Conservation (phyloP, 768 basidiomycete species). For the Gautieria morchelliformis region DNA sequence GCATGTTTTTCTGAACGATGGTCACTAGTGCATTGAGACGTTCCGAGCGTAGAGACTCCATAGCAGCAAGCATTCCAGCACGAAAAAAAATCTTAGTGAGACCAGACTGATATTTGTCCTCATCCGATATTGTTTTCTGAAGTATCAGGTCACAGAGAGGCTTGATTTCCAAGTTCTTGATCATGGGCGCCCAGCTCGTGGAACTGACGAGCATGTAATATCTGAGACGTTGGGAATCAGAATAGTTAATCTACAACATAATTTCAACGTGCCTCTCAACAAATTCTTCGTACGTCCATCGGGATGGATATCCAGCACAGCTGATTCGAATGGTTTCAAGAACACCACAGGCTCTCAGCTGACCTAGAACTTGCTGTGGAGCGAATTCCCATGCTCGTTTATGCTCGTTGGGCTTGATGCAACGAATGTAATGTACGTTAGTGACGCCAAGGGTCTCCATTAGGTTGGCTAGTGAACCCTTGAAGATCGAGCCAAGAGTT, state of each 20-base stretch:
- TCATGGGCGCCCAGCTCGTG: slow-evolving; percentile 78
- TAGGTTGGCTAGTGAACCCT: slow-evolving; percentile 80
- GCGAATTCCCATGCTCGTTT: slow-evolving; percentile 97
- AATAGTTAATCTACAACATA: not conserved
- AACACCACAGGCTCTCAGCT: slow-evolving; percentile 96
- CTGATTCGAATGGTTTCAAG: slow-evolving; percentile 97
- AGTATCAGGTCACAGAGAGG: slow-evolving; percentile 79
- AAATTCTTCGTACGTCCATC: slow-evolving; percentile 98
- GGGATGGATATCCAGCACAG: slow-evolving; percentile 96
- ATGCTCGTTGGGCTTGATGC: slow-evolving; percentile 97
- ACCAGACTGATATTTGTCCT: slow-evolving; percentile 95
- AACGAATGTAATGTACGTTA: slow-evolving; percentile 98
- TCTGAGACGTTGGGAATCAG: slow-evolving; percentile 31
- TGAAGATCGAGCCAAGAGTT: slow-evolving; percentile 97
- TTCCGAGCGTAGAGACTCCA: slow-evolving; percentile 84
- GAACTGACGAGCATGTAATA: slow-evolving; percentile 97
- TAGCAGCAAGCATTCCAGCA: slow-evolving; percentile 94
- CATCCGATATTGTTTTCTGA: slow-evolving; percentile 78
- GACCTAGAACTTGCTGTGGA: slow-evolving; percentile 89
- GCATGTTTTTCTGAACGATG: slow-evolving; percentile 96
- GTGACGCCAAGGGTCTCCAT: slow-evolving; percentile 98
- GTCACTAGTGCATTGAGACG: slow-evolving; percentile 87
- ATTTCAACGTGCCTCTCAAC: slow-evolving; percentile 70
- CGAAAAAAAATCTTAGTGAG: slow-evolving; percentile 99
- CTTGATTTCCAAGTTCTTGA: slow-evolving; percentile 69